Conservation (phyloP, 1,139 yeast genomes). For the Kodamaea derodonti region DNA sequence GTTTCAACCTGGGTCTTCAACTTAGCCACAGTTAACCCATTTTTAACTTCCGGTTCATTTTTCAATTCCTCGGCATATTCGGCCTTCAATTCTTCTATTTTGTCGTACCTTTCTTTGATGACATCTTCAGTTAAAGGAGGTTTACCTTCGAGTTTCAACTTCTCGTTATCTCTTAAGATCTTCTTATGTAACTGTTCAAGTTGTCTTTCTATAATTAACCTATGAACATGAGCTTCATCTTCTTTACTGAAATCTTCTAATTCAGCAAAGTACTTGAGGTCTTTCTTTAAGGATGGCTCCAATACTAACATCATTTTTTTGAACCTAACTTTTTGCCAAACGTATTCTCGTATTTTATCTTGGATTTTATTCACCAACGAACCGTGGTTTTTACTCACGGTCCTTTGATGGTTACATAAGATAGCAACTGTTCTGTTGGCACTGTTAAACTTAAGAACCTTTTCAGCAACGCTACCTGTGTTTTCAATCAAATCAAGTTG, state of each 20-base stretch:
- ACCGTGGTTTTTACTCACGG: slow-evolving; percentile 83
- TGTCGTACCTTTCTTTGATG: slow-evolving; percentile 55
- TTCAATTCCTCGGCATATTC: slow-evolving; percentile 59
- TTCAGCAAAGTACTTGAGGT: slow-evolving; percentile 62
- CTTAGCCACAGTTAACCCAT: slow-evolving; percentile 61
- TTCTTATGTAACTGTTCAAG: slow-evolving; percentile 60
- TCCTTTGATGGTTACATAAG: slow-evolving; percentile 94
- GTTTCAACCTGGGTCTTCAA: slow-evolving; percentile 68
- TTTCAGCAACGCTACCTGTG: slow-evolving; percentile 84
- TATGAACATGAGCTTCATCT: slow-evolving; percentile 58
- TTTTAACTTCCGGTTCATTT: slow-evolving; percentile 55
- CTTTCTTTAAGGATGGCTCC: slow-evolving; percentile 54
- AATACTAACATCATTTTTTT: slow-evolving; percentile 67
- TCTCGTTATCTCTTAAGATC: slow-evolving; percentile 75
- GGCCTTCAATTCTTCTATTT: slow-evolving; percentile 51
- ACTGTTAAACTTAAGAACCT: slow-evolving; percentile 83
- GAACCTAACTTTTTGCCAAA: slow-evolving; percentile 77
- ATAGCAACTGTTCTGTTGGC: slow-evolving; percentile 95
- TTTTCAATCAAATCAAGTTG: slow-evolving; percentile 79
- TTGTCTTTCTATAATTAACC: slow-evolving; percentile 54
- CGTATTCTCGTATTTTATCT: slow-evolving; percentile 71
- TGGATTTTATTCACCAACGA: slow-evolving; percentile 72
- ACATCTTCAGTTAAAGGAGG: slow-evolving; percentile 52
- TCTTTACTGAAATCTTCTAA: slow-evolving; percentile 66
- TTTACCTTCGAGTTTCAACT: slow-evolving; percentile 54